A percentile compares a stretch with the other conserved stretches of the same genome.
Conservation (phyloP, 139 green algal species). For the Helicosporidium sp. region DNA sequence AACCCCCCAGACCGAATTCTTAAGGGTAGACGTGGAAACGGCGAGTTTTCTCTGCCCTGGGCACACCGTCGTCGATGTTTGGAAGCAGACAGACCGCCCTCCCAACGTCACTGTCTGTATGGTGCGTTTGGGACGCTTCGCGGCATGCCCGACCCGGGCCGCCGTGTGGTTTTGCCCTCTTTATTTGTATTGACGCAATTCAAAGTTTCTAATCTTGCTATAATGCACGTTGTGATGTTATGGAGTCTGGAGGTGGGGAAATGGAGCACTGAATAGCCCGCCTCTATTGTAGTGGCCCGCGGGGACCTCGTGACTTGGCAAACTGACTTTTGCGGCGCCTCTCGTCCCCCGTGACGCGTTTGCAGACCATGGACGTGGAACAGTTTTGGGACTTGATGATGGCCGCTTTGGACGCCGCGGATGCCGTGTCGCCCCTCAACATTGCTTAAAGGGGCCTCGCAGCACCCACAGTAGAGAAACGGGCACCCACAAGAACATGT, state of each 20-base stretch:
- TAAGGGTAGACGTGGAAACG: conserved; percentile 69
- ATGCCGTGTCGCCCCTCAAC: conserved; percentile 9
- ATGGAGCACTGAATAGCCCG: not conserved
- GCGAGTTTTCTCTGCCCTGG: conserved; percentile 31
- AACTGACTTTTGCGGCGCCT: not conserved
- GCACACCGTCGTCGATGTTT: conserved; percentile 72
- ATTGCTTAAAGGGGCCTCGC: no score
- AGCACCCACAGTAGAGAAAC: no score
- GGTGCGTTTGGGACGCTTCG: not conserved
- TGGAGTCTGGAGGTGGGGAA: not conserved
- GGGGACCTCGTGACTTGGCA: not conserved
- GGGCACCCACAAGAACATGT: no score
- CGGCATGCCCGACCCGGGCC: no score
- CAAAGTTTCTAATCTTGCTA: not conserved
- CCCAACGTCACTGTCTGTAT: conserved; percentile 50
- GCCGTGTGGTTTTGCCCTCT: no score
- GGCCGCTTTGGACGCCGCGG: conserved; percentile 12
- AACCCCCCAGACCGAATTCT: conserved; percentile 17
- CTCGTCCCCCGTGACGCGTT: no score
- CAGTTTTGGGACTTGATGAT: conserved; percentile 32
- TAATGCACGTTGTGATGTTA: conserved; percentile 2
- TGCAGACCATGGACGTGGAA: conserved; percentile 18
- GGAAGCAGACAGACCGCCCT: conserved; percentile 22
- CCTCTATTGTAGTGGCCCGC: no score
- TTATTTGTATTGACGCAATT: not conserved